These are phyloP conservation scores for Pyricularia sp. DNA, from an alignment of 2,329 filamentous ascomycete genomes.

Conservation along the genomic window DNA sequence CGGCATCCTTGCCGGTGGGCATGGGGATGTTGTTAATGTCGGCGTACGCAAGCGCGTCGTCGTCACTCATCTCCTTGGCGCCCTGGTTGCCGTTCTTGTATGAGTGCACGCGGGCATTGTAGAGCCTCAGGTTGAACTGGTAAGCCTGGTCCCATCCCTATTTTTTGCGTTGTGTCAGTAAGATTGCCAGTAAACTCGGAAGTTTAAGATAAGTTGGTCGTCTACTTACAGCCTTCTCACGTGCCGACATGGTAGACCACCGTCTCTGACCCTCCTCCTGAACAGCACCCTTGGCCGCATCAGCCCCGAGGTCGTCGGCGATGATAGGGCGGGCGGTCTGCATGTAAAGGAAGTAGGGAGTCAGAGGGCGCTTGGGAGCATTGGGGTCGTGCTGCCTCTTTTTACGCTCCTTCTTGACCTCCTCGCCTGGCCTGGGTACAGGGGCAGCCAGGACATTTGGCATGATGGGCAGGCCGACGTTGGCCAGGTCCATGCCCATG, in stretches of 20 bases:
- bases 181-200: not conserved
- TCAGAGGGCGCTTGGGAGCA: conserved; percentile 87
- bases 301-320: conserved; percentile 64
- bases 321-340: conserved; percentile 79
- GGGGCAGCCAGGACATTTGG: conserved; percentile 20
- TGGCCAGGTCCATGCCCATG: conserved; percentile 34
- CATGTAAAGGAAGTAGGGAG: conserved; percentile 93
- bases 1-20: conserved; percentile 35
- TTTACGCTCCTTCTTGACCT: conserved; percentile 79
- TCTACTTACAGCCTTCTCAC: conserved; percentile 53
- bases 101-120: conserved; percentile 55
- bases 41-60: conserved; percentile 52
- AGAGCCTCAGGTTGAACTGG: conserved; percentile 57
- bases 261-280: conserved; percentile 78
- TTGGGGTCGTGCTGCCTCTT: conserved; percentile 83
- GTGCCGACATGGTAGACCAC: conserved; percentile 69
- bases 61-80: conserved; percentile 52
- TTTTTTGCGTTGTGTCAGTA: conserved; percentile 5
- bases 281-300: conserved; percentile 75
- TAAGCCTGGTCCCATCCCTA: conserved; percentile 57
- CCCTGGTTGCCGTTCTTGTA: conserved; percentile 47
- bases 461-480: conserved; percentile 18
- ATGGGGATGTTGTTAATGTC: conserved; percentile 46
- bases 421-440: conserved; percentile 33
- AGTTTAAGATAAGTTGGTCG: not conserved